These are phyloP conservation scores for Theileria luwenshuni DNA, from an alignment of 169 alveolate genomes.

Conservation along the genomic window DNA sequence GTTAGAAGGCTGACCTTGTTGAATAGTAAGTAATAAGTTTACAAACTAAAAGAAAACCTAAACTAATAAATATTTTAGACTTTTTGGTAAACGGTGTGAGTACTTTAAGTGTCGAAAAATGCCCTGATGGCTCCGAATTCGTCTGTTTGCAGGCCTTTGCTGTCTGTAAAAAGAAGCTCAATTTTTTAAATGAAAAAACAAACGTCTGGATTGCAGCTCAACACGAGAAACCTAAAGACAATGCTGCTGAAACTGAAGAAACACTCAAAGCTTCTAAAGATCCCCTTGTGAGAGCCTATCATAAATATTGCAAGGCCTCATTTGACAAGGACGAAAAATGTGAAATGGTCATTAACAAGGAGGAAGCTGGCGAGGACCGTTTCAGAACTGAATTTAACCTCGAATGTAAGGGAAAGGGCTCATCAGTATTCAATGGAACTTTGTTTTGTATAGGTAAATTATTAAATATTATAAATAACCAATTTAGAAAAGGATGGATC, in stretches of 20 bases:
- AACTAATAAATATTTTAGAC: too few species aligned
- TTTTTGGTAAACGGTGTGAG: constrained; percentile 13
- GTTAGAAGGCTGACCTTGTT: constrained; percentile 15
- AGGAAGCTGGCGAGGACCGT: constrained; percentile 22
- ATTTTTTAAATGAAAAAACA: background rate
- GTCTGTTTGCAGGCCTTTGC: constrained; percentile 41
- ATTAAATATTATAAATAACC: background rate
- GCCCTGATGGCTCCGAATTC: constrained; percentile 28
- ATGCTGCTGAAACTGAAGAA: background rate
- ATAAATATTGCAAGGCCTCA: constrained; percentile 18
- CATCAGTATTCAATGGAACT: constrained; percentile 38
- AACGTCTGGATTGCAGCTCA: constrained; percentile 11
- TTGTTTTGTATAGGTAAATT: constrained; percentile 44
- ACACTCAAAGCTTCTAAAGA: background rate
- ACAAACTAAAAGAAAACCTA: background rate
- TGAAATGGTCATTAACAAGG: constrained; percentile 29
- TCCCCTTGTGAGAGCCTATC: constrained; percentile 17
- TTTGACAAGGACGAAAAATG: constrained; percentile 31
- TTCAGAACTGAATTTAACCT: constrained; percentile 27
- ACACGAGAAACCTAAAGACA: background rate
- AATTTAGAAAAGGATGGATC: constrained; percentile 8
- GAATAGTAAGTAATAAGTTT: constrained; percentile 1
- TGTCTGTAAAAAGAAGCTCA: constrained; percentile 28
- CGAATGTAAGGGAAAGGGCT: constrained; percentile 17
- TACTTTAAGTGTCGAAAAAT: constrained; percentile 16